Percentiles rank a stretch among this genome's conserved stretches.
phyloP scores from a whole-genome alignment of 306 rosid species.

The Hippophae rhamnoides region DNA sequence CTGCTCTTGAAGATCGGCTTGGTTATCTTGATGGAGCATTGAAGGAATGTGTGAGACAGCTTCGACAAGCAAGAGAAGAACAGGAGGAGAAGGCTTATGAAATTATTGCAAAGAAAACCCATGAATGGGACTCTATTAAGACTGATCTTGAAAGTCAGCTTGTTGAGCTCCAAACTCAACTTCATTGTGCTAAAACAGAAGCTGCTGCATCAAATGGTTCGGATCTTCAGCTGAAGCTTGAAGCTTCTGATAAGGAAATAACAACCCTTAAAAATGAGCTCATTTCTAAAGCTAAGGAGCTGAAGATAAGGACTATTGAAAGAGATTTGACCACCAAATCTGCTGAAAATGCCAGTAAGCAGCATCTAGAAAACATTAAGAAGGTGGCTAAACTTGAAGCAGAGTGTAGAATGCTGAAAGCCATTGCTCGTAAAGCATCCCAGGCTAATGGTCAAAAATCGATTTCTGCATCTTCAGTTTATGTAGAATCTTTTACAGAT shows the following conservation, averaged over 20 bases:
- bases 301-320: slow-evolving; percentile 47
- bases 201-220: slow-evolving; percentile 27
- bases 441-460: slow-evolving; percentile 30
- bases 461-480: slow-evolving; percentile 34
- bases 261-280: slow-evolving; percentile 43
- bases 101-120: slow-evolving; percentile 32
- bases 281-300: slow-evolving; percentile 45
- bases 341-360: slow-evolving; percentile 77
- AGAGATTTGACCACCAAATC: slow-evolving; percentile 63
- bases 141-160: slow-evolving; percentile 49
- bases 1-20: slow-evolving; percentile 62
- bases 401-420: slow-evolving; percentile 57
- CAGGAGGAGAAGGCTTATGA: slow-evolving; percentile 49
- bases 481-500: slow-evolving; percentile 45
- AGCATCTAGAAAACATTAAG: slow-evolving; percentile 52
- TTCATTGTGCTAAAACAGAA: slow-evolving; percentile 52
- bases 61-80: slow-evolving; percentile 71
- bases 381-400: slow-evolving; percentile 73
- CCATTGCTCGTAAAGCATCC: slow-evolving; percentile 35
- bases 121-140: slow-evolving; percentile 48
- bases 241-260: slow-evolving; percentile 46
- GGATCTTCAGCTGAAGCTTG: slow-evolving; percentile 37
- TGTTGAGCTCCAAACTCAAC: slow-evolving; percentile 42
- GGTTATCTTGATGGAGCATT: slow-evolving; percentile 80
- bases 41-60: slow-evolving; percentile 75